phyloP scores from a whole-genome alignment of 1,139 yeast genomes.

The Eremothecium sinecaudum region DNA sequence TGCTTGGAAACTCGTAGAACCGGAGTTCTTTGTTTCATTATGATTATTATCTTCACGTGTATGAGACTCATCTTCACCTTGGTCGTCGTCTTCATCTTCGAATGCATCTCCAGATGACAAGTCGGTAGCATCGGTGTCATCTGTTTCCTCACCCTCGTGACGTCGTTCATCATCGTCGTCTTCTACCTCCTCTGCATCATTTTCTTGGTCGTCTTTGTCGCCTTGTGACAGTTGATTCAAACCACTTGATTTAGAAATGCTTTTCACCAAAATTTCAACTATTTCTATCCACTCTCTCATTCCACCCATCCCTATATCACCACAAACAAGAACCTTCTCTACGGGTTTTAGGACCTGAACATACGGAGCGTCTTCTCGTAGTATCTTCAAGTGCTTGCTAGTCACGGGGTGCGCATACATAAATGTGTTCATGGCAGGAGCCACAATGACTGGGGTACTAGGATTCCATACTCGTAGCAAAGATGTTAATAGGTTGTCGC shows the following conservation, averaged over 20 bases:
- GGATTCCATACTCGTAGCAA: constrained; percentile 91
- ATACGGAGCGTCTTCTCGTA: constrained; percentile 86
- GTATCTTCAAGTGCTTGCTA: constrained; percentile 62
- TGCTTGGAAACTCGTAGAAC: not conserved
- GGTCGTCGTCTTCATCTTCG: constrained; percentile 24
- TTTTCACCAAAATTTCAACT: constrained; percentile 65
- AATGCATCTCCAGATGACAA: constrained; percentile 19
- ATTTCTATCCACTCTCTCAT: constrained; percentile 94
- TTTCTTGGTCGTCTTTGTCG: constrained; percentile 25
- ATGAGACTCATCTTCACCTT: constrained; percentile 12
- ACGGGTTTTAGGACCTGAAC: constrained; percentile 82
- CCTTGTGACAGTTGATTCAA: no score
- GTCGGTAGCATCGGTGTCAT: constrained; percentile 26
- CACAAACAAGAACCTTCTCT: constrained; percentile 71
- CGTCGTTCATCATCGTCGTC: constrained; percentile 27
- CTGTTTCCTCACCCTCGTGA: constrained; percentile 17
- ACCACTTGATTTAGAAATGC: constrained; percentile 26
- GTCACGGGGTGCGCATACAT: constrained; percentile 85
- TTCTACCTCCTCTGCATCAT: constrained; percentile 27
- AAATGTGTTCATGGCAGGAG: constrained; percentile 91
- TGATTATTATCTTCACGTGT: constrained; percentile 5
- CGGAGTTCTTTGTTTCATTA: not conserved
- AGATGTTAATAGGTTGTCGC: constrained; percentile 80
- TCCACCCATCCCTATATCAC: constrained; percentile 93
- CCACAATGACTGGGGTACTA: constrained; percentile 73